Conservation (phyloP, 768 basidiomycete genomes). For the Russula emetica region DNA sequence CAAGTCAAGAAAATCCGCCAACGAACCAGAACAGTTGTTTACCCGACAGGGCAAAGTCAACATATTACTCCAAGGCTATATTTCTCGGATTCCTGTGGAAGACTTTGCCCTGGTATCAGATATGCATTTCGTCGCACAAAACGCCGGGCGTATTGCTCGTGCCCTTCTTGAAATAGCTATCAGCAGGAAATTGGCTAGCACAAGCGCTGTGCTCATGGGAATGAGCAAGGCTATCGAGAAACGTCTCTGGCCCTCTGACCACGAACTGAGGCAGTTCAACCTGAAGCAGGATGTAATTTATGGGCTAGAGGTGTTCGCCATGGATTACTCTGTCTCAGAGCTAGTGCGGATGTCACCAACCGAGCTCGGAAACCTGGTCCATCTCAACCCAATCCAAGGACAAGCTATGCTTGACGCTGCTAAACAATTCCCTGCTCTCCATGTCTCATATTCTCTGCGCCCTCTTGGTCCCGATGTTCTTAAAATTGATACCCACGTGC, state of each 20-base stretch:
- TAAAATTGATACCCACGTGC: conserved; percentile 61
- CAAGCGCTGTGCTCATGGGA: conserved; percentile 72
- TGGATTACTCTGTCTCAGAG: conserved; percentile 72
- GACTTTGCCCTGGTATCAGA: conserved; percentile 98
- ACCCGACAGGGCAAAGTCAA: conserved; percentile 77
- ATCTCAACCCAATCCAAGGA: conserved; percentile 84
- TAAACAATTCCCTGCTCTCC: conserved; percentile 74
- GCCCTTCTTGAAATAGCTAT: conserved; percentile 92
- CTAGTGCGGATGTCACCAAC: conserved; percentile 61
- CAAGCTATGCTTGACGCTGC: conserved; percentile 72
- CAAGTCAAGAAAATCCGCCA: not conserved
- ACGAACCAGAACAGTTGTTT: conserved; percentile 11
- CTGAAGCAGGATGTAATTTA: conserved; percentile 76
- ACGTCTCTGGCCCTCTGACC: conserved; percentile 91
- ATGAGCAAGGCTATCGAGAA: conserved; percentile 93
- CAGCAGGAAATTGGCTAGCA: conserved; percentile 86
- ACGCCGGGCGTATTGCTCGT: conserved; percentile 90
- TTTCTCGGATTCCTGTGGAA: conserved; percentile 74
- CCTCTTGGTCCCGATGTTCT: conserved; percentile 85
- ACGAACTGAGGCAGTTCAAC: conserved; percentile 79
- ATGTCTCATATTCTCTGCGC: conserved; percentile 62
- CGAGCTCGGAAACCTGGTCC: conserved; percentile 74
- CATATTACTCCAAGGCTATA: conserved; percentile 86
- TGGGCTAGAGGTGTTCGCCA: conserved; percentile 73
- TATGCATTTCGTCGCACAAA: conserved; percentile 89